Conservation (phyloP, 2,329 filamentous ascomycete genomes). For the Colletotrichum spinosum region DNA sequence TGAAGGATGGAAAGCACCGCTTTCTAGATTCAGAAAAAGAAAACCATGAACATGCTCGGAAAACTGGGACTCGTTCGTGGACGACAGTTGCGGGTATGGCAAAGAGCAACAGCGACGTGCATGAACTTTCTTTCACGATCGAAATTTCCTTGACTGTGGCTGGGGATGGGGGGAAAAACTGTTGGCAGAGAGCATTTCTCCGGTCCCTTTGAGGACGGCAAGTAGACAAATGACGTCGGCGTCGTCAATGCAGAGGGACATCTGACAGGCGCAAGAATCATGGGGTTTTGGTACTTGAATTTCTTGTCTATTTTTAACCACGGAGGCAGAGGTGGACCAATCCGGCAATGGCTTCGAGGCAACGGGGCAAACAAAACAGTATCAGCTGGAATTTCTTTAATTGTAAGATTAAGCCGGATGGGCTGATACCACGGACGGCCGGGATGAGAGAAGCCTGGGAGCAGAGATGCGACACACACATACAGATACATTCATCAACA, state of each 20-base stretch:
- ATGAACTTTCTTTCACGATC: not conserved
- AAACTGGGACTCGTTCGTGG: no score
- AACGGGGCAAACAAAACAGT: not conserved
- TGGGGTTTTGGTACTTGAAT: not conserved
- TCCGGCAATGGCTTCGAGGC: not conserved
- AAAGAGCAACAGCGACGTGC: not conserved
- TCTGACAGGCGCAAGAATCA: constrained; percentile 18
- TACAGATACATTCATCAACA: no score
- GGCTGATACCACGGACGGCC: constrained; percentile 5
- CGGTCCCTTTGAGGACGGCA: constrained; percentile 24
- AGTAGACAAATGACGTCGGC: constrained; percentile 24
- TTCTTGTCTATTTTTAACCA: not conserved
- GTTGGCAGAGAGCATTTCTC: constrained; percentile 20
- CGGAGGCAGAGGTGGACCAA: not conserved
- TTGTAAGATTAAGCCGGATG: constrained; percentile 31
- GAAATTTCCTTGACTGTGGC: not conserved
- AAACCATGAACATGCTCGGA: no score
- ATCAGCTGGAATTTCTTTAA: constrained; percentile 18
- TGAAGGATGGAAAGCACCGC: not conserved
- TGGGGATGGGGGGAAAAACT: constrained; percentile 13
- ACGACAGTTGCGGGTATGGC: no score
- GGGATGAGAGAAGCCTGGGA: not conserved
- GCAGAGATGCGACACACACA: no score
- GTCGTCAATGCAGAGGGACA: constrained; percentile 5
- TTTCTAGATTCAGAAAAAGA: not conserved